Percentiles rank a stretch among this genome's conserved stretches.
These are phyloP conservation scores for Pseudonitzschia pungens DNA, from an alignment of 108 stramenopile genomes.

Conservation along the genomic window DNA sequence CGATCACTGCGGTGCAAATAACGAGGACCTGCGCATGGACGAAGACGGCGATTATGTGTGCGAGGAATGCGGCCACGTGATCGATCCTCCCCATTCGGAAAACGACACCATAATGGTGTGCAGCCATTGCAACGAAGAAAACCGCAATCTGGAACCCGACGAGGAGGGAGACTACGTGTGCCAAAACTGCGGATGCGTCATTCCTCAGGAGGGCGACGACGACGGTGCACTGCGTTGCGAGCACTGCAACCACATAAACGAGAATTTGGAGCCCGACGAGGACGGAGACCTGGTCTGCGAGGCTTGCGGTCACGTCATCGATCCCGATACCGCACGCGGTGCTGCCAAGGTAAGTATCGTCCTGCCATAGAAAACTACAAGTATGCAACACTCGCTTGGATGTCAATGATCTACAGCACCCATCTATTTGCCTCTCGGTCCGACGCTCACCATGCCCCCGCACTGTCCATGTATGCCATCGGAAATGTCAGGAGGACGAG, in stretches of 20 bases:
- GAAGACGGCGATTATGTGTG: slow-evolving; percentile 38
- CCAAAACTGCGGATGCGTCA: slow-evolving; percentile 28
- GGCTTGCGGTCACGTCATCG: slow-evolving; percentile 29
- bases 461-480: not conserved
- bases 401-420: too few relatives aligned
- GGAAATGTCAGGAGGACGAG: not conserved
- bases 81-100: not conserved
- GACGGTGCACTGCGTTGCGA: slow-evolving; percentile 10
- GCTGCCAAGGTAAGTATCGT: not conserved
- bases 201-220: not conserved
- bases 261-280: slow-evolving; percentile 29
- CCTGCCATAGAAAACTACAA: too few relatives aligned
- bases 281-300: slow-evolving; percentile 41
- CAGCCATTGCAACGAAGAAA: slow-evolving; percentile 24
- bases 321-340: not conserved
- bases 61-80: slow-evolving; percentile 28
- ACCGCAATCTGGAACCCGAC: slow-evolving; percentile 13
- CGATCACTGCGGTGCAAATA: slow-evolving; percentile 24
- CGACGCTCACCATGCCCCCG: not conserved
- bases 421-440: not conserved
- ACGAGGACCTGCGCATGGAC: slow-evolving; percentile 16
- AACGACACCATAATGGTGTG: slow-evolving; percentile 4
- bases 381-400: too few relatives aligned
- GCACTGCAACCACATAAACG: slow-evolving; percentile 31
- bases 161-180: slow-evolving; percentile 36